Evolutionary conservation across 805 yeast genomes (phyloP).

Genomic region (Pichia eremophila): DNA sequence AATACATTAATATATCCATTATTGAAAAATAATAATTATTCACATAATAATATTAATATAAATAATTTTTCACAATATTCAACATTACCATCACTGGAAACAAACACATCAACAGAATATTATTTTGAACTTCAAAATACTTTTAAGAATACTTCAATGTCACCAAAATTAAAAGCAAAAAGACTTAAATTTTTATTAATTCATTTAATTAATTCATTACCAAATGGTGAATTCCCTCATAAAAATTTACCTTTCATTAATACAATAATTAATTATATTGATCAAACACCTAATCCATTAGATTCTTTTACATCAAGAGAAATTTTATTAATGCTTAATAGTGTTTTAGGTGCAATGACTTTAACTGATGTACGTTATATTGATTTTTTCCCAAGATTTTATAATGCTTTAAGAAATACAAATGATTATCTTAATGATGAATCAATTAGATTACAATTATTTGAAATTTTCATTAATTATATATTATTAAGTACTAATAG

Average conservation of each 20-base stretch:
- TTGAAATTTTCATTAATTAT: constrained; percentile 27
- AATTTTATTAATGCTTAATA: constrained; percentile 16
- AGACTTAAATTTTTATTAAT: constrained; percentile 15
- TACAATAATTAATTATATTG: constrained; percentile 23
- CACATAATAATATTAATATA: too few relatives aligned
- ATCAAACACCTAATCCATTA: constrained; percentile 18
- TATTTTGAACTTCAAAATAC: constrained; percentile 18
- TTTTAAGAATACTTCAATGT: constrained; percentile 16
- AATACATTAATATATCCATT: too few relatives aligned
- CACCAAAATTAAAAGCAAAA: constrained; percentile 20
- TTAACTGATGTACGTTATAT: constrained; percentile 19
- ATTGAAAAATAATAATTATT: not conserved
- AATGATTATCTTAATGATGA: constrained; percentile 13
- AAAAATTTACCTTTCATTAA: constrained; percentile 22
- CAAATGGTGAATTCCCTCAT: constrained; percentile 16
- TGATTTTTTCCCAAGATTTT: constrained; percentile 28
- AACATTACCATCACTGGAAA: not conserved
- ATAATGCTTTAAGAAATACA: constrained; percentile 22
- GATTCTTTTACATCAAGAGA: constrained; percentile 16
- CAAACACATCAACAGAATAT: not conserved
- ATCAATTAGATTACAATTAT: constrained; percentile 21
- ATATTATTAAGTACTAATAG: constrained; percentile 23
- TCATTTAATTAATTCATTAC: constrained; percentile 14
- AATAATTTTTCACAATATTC: not conserved
- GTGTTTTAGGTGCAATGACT: constrained; percentile 22